These are phyloP conservation scores for Baorangia bicolor DNA, from an alignment of 768 basidiomycete species.

Conservation along the genomic window DNA sequence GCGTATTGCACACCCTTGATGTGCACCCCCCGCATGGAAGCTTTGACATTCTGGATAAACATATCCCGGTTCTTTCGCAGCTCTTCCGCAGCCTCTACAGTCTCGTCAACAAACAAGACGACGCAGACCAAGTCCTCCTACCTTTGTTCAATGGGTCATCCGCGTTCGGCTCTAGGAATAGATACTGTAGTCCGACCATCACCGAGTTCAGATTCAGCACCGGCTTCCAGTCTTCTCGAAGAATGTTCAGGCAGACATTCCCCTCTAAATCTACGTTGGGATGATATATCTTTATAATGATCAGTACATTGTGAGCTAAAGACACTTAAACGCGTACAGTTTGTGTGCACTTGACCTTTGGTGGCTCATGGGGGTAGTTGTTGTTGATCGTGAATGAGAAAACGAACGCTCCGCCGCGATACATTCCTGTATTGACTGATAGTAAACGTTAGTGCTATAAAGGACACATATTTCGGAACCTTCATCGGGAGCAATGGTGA, in stretches of 20 bases:
- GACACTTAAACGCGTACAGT: slow-evolving; percentile 54
- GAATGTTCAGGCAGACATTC: slow-evolving; percentile 97
- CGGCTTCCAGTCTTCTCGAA: slow-evolving; percentile 99
- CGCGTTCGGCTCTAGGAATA: slow-evolving; percentile 98
- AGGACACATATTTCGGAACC: slow-evolving; percentile 46
- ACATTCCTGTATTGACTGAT: slow-evolving; percentile 71
- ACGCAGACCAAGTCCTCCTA: slow-evolving; percentile 35
- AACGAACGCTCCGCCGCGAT: slow-evolving; percentile 89
- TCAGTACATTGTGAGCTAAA: slow-evolving; percentile 5
- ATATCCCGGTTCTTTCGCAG: slow-evolving; percentile 83
- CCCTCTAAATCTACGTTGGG: slow-evolving; percentile 98
- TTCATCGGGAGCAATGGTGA: slow-evolving; percentile 96
- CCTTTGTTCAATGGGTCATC: slow-evolving; percentile 99
- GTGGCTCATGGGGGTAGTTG: slow-evolving; percentile 99
- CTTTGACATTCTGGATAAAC: slow-evolving; percentile 84
- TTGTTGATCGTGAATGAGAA: slow-evolving; percentile 97
- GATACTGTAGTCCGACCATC: slow-evolving; percentile 97
- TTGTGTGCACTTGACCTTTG: slow-evolving; percentile 97
- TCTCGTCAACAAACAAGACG: slow-evolving; percentile 7
- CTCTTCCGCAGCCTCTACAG: slow-evolving; percentile 91
- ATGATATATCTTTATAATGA: slow-evolving; percentile 81
- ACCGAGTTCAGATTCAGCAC: slow-evolving; percentile 97
- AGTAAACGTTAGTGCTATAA: slow-evolving; percentile 1
- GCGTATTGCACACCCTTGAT: slow-evolving; percentile 82
- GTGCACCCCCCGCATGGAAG: slow-evolving; percentile 77